These are phyloP conservation scores for Fusarium ambrosium DNA, from an alignment of 2,329 filamentous ascomycete genomes.

Conservation along the genomic window DNA sequence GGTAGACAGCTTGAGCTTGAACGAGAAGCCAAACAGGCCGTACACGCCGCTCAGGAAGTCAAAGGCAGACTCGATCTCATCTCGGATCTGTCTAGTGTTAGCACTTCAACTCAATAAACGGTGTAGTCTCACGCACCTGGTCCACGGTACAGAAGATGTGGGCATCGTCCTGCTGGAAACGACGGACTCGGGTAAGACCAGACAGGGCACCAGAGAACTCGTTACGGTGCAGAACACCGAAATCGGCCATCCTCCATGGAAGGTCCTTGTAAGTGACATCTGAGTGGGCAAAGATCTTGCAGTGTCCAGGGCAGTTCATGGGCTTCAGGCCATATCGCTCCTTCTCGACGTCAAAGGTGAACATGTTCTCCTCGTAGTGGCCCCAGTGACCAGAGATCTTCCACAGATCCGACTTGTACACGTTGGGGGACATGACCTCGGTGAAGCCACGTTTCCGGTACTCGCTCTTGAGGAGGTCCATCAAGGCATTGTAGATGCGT, in stretches of 20 bases:
- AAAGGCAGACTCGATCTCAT: slow-evolving; percentile 81
- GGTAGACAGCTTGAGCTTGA: slow-evolving; percentile 95
- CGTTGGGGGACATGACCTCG: slow-evolving; percentile 93
- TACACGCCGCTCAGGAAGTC: slow-evolving; percentile 84
- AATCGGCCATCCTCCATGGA: slow-evolving; percentile 93
- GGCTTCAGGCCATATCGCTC: slow-evolving; percentile 82
- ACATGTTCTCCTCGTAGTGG: slow-evolving; percentile 90
- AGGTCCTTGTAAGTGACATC: slow-evolving; percentile 88
- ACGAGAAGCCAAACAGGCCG: slow-evolving; percentile 75
- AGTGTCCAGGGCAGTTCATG: slow-evolving; percentile 99
- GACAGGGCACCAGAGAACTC: slow-evolving; percentile 93
- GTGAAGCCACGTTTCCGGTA: slow-evolving; percentile 96
- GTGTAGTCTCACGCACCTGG: slow-evolving; percentile 47
- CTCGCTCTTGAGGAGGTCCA: slow-evolving; percentile 84
- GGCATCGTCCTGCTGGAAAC: slow-evolving; percentile 96
- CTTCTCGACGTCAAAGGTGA: slow-evolving; percentile 82
- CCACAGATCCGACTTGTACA: slow-evolving; percentile 95
- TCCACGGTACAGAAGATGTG: slow-evolving; percentile 86
- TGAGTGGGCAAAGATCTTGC: slow-evolving; percentile 85
- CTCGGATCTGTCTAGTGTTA: slow-evolving; percentile 50
- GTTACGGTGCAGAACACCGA: slow-evolving; percentile 94
- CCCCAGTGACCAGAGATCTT: slow-evolving; percentile 96
- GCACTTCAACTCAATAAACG: neutral
- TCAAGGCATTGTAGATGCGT: slow-evolving; percentile 91
- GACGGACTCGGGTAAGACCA: slow-evolving; percentile 90